phyloP scores from a whole-genome alignment of 2,329 filamentous ascomycete genomes.

The Cytospora paraplurivora region DNA sequence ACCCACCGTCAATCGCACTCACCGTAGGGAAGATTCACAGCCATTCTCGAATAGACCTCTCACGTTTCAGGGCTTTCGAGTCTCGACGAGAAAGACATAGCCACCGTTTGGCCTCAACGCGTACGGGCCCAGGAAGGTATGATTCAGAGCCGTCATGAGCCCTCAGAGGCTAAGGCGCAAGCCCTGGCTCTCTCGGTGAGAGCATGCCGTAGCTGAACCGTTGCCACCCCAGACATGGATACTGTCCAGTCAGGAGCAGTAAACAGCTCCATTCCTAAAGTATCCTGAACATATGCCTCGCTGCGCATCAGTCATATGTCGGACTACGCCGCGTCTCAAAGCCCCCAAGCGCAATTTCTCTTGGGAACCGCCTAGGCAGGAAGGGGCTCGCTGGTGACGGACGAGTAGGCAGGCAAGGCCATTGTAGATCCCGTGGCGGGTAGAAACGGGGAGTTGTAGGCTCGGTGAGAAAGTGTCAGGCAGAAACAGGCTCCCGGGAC shows the following conservation, averaged over 20 bases:
- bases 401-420: neutral
- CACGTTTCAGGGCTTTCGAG: neutral
- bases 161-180: neutral
- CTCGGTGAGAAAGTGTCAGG: slow-evolving; percentile 12
- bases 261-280: neutral
- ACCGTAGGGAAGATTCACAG: slow-evolving; percentile 2
- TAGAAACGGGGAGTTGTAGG: neutral
- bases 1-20: neutral
- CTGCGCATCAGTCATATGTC: slow-evolving; percentile 16
- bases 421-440: neutral
- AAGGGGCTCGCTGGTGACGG: slow-evolving; percentile 10
- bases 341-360: neutral
- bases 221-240: neutral
- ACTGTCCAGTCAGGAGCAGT: slow-evolving; percentile 10
- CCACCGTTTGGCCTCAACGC: neutral
- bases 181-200: neutral
- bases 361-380: neutral
- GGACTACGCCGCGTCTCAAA: neutral
- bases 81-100: slow-evolving; percentile 11
- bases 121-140: slow-evolving; percentile 11
- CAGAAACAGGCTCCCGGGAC: neutral
- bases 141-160: slow-evolving; percentile 2
- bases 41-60: slow-evolving; percentile 3
- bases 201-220: neutral
- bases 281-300: slow-evolving; percentile 12